Conservation (phyloP, 306 rosid species). For the Luffa aegyptiaca region DNA sequence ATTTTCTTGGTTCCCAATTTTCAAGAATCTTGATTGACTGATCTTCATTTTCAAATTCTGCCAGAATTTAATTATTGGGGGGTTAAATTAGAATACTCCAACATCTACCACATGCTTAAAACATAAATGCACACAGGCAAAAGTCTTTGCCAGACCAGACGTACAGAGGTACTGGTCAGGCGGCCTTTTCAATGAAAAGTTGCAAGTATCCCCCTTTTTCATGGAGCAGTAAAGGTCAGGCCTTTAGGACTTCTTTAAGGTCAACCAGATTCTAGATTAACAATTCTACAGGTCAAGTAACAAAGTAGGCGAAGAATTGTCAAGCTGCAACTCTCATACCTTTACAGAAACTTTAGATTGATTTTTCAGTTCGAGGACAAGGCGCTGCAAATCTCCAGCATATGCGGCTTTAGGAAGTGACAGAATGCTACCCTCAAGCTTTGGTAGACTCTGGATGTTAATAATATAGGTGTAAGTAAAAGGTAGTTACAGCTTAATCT, state of each 20-base stretch:
- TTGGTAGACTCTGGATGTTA: conserved; percentile 72
- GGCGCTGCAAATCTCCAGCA: conserved; percentile 68
- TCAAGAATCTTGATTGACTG: conserved; percentile 77
- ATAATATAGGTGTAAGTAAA: neutral
- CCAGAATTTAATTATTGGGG: conserved; percentile 12
- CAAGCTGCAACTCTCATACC: conserved; percentile 34
- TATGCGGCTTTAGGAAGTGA: conserved; percentile 57
- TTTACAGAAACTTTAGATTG: conserved; percentile 63
- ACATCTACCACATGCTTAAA: neutral
- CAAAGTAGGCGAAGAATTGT: neutral
- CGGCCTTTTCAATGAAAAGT: neutral
- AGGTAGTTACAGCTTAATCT: conserved; percentile 13
- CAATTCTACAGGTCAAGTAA: neutral
- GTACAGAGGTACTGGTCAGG: neutral
- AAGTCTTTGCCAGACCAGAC: neutral
- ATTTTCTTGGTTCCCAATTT: conserved; percentile 52
- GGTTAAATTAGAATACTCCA: conserved; percentile 12
- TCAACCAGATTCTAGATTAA: neutral
- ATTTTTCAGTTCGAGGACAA: conserved; percentile 78
- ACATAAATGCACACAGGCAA: neutral
- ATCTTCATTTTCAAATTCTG: conserved; percentile 95
- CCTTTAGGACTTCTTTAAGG: neutral
- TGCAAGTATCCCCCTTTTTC: neutral
- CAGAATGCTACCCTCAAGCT: conserved; percentile 60
- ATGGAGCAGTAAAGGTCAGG: neutral